Base-by-base conservation (phyloP, 2,329 filamentous ascomycete species). In the Alternaria ethzedia region DNA sequence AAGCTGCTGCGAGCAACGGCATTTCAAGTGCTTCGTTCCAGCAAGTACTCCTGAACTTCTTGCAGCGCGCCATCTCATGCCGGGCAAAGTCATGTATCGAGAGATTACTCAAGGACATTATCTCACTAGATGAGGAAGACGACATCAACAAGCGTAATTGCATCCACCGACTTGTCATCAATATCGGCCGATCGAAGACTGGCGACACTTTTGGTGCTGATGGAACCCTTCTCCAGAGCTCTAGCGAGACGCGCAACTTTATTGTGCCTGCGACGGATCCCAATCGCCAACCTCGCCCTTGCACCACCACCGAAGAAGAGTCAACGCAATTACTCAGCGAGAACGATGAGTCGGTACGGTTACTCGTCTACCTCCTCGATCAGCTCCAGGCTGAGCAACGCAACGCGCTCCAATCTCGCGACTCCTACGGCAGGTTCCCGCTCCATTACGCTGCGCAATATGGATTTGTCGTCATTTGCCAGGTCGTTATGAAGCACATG, bases 61-160 rank as follows among this genome's bases (percentile, higher is more conserved):
- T 97, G 60, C 90, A 97, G 81, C 85, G 92, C 64, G 87, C 91
- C 1, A 92, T 96, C 61, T 90, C 91, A 4, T 87, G 86, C 61
- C 88, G 88, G 54, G 88, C 92, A 0, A 90, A 87, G 72, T 80
- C 84, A 23, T 94, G 89, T 73, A 91, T 97, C 54, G 82, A 86
- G n/a, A 87, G 86, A 61, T 85, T 98, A 2, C 80, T 99, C 3
- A 82, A 84, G 11, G 86, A 89, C 45, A 85, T 96, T 55, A 86
- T 89, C 47, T 89, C 87, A 1, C 85, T 98, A 3, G 90, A 97
- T 54, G 94, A 97, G 75, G 88, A 91, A 3, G 92, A 97, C 70
- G 96, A 98, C 75, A 93, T 99, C 76, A 97, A 98, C 80, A 90
- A 91, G 72, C 90, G 96, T 12, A 99, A 97, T 77, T 96, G 93